Percentiles rank a stretch among this genome's conserved stretches.
Evolutionary conservation across 345 rosid genomes (phyloP).

Genomic region (Eucalyptus marginata): DNA sequence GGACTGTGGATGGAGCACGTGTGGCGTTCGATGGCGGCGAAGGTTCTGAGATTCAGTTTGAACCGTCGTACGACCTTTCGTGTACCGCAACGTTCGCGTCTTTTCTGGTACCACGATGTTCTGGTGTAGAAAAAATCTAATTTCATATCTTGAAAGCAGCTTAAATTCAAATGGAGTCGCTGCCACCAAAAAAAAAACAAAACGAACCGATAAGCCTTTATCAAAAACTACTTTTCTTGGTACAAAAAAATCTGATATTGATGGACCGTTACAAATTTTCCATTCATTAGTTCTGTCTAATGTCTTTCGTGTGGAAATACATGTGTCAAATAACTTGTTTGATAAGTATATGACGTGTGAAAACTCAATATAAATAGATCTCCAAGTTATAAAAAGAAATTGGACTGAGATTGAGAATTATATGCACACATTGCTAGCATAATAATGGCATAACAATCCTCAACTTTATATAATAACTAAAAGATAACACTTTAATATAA

Average conservation of each 20-base stretch:
- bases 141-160: too few species aligned
- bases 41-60: neutral
- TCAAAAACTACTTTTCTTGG: neutral
- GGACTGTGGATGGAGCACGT: neutral
- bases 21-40: neutral
- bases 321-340: rapidly evolving
- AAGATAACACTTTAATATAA: too few species aligned
- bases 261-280: rapidly evolving
- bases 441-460: too few species aligned
- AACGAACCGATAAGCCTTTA: rapidly evolving
- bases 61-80: neutral
- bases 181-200: neutral
- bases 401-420: neutral
- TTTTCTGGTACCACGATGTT: neutral
- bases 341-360: rapidly evolving
- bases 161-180: neutral
- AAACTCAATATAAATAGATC: neutral
- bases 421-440: too few species aligned
- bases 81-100: neutral
- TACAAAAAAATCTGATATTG: too few species aligned
- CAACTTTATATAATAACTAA: too few species aligned
- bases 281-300: rapidly evolving
- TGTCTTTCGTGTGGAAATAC: rapidly evolving
- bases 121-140: neutral
- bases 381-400: neutral